Conservation (phyloP, 208 protist species). For the Crithidia expoeki region DNA sequence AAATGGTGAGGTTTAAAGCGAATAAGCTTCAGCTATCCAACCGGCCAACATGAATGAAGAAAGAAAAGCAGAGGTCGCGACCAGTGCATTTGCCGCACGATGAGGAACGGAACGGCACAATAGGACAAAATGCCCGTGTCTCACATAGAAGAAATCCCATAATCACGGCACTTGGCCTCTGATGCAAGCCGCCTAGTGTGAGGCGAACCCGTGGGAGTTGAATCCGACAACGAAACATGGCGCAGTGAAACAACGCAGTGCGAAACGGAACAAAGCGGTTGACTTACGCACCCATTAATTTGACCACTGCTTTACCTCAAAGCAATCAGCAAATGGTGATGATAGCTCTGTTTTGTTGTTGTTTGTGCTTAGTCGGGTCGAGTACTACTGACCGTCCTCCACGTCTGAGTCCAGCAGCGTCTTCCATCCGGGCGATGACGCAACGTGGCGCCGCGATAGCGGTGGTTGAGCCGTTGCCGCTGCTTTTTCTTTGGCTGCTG, state of each 20-base stretch:
- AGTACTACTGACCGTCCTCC: neutral
- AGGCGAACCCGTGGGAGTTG: too few species aligned
- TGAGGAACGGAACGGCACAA: neutral
- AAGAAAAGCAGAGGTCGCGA: neutral
- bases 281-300: too few species aligned
- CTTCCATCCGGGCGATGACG: conserved; percentile 14
- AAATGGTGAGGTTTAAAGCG: too few species aligned
- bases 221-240: too few species aligned
- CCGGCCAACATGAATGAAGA: neutral
- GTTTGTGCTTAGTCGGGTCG: neutral
- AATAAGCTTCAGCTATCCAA: neutral
- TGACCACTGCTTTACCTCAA: too few species aligned
- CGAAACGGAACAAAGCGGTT: too few species aligned
- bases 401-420: conserved; percentile 24
- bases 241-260: too few species aligned
- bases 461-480: neutral
- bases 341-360: neutral
- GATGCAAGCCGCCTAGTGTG: neutral
- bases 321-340: too few species aligned
- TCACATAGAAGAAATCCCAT: neutral
- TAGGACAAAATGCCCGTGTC: neutral
- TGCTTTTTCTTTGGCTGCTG: neutral
- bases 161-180: too few species aligned
- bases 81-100: neutral
- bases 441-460: conserved; percentile 2